phyloP scores from a whole-genome alignment of 2,329 filamentous ascomycete genomes.

The Pestalotiopsis sp. region DNA sequence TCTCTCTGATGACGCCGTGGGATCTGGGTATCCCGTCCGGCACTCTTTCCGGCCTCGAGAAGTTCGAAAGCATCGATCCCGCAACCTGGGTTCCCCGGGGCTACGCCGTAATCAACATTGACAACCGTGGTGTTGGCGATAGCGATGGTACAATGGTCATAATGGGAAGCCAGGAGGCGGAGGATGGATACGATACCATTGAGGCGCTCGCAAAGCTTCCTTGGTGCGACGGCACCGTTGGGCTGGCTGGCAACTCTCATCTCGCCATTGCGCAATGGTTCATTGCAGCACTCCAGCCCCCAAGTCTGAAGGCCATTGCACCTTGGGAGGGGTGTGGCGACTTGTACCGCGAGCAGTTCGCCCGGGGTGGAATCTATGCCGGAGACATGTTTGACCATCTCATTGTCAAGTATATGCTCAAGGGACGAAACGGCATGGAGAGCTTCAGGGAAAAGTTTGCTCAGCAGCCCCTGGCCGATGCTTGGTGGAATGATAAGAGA shows the following conservation, averaged over 20 bases:
- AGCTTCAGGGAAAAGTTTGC: slow-evolving; percentile 19
- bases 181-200: slow-evolving; percentile 29
- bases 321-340: slow-evolving; percentile 25
- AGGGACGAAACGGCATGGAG: slow-evolving; percentile 16
- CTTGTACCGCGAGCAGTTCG: slow-evolving; percentile 26
- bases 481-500: slow-evolving; percentile 22
- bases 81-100: slow-evolving; percentile 25
- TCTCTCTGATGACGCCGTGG: slow-evolving; percentile 20
- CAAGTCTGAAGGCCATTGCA: slow-evolving; percentile 21
- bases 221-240: slow-evolving; percentile 28
- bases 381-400: slow-evolving; percentile 21
- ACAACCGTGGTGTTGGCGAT: slow-evolving; percentile 23
- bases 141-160: slow-evolving; percentile 23
- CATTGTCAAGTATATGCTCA: slow-evolving; percentile 16
- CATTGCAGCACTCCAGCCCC: slow-evolving; percentile 20
- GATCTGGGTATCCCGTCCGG: slow-evolving; percentile 18
- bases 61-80: slow-evolving; percentile 27
- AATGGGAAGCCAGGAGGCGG: slow-evolving; percentile 24
- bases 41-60: slow-evolving; percentile 18
- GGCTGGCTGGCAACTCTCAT: slow-evolving; percentile 27
- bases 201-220: slow-evolving; percentile 23
- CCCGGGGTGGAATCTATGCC: slow-evolving; percentile 22
- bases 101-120: slow-evolving; percentile 29
- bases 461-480: slow-evolving; percentile 16
- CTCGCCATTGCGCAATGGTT: slow-evolving; percentile 29